A percentile compares a stretch with the other conserved stretches of the same genome.
Conservation (phyloP, 75 land plant genomes). For the Sequoia sempervirens region DNA sequence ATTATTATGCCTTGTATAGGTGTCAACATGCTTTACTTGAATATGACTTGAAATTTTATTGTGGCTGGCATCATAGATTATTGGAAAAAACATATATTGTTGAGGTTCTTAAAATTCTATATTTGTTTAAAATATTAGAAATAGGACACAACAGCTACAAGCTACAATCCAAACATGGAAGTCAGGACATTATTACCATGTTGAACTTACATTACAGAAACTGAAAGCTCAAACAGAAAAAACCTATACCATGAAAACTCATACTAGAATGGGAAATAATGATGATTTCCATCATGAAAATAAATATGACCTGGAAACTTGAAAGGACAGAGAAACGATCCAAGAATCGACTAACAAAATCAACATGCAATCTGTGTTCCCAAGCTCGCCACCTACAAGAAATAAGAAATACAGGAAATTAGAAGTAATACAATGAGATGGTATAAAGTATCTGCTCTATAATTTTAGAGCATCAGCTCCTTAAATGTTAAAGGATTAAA, state of each 20-base stretch:
- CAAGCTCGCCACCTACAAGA: constrained; percentile 64
- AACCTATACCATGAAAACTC: background rate
- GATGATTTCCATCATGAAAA: background rate
- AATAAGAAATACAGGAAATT: background rate
- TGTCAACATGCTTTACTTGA: background rate
- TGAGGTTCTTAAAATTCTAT: background rate
- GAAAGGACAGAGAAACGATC: constrained; percentile 35
- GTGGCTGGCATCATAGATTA: background rate
- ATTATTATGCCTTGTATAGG: constrained; percentile 1
- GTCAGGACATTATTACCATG: background rate
- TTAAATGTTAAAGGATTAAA: background rate
- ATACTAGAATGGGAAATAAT: background rate
- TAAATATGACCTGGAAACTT: constrained; percentile 40
- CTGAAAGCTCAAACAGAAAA: background rate
- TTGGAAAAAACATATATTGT: background rate
- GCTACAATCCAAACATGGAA: background rate
- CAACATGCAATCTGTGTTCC: constrained; percentile 31
- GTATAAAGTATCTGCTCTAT: background rate
- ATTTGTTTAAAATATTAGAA: background rate
- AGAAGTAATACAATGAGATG: background rate
- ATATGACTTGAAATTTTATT: background rate
- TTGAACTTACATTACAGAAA: background rate
- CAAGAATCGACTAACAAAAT: constrained; percentile 22
- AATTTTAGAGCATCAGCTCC: background rate
- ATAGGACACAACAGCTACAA: background rate